phyloP scores from a whole-genome alignment of 805 yeast species.

The Myxozyma lipomycoides region DNA sequence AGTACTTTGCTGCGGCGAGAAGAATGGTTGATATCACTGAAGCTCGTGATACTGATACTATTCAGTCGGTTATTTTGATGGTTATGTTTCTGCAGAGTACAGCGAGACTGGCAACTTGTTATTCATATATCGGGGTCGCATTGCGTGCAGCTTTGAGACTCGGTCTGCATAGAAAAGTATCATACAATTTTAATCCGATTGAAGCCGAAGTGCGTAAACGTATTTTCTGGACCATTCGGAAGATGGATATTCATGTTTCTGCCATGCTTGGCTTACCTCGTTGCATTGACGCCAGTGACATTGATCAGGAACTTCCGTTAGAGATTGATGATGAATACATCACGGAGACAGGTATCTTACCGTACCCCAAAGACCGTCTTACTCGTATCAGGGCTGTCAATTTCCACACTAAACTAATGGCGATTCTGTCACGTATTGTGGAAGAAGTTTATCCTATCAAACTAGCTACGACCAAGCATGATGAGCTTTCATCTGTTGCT shows the following conservation, averaged over 20 bases:
- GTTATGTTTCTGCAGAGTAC: slow-evolving; percentile 82
- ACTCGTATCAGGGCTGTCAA: slow-evolving; percentile 68
- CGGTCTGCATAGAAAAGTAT: slow-evolving; percentile 73
- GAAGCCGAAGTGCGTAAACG: slow-evolving; percentile 81
- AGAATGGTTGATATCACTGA: slow-evolving; percentile 77
- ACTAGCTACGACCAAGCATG: slow-evolving; percentile 10
- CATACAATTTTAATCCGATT: slow-evolving; percentile 63
- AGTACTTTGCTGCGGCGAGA: slow-evolving; percentile 75
- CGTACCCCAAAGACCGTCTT: slow-evolving; percentile 43
- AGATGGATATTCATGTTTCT: slow-evolving; percentile 85
- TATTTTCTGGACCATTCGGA: slow-evolving; percentile 82
- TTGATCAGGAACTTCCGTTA: slow-evolving; percentile 80
- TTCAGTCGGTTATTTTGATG: slow-evolving; percentile 84
- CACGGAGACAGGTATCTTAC: slow-evolving; percentile 56
- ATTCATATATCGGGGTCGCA: slow-evolving; percentile 86
- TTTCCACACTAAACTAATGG: slow-evolving; percentile 71
- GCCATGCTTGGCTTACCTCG: slow-evolving; percentile 83
- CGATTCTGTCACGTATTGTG: slow-evolving; percentile 67
- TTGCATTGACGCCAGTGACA: slow-evolving; percentile 68
- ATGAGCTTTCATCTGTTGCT: slow-evolving; percentile 5
- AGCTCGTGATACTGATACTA: slow-evolving; percentile 74
- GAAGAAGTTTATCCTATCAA: slow-evolving; percentile 72
- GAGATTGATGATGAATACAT: slow-evolving; percentile 86
- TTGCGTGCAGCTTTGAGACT: slow-evolving; percentile 75
- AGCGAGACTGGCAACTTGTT: slow-evolving; percentile 80